Conservation (phyloP, 306 rosid species). For the Rubus parviflorus region DNA sequence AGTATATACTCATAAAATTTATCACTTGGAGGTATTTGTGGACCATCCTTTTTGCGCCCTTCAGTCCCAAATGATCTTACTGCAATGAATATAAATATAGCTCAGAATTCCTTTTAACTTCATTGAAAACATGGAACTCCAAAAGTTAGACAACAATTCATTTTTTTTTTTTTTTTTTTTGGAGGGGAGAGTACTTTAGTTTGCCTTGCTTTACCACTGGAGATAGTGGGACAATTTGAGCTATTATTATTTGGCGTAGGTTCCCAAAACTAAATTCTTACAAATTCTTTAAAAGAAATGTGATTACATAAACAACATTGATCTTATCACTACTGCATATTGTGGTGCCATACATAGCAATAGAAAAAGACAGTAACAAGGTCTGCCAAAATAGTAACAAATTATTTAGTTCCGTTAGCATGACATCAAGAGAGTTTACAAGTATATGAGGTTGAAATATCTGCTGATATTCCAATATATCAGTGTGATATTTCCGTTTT, state of each 20-base stretch:
- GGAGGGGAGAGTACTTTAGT: not conserved
- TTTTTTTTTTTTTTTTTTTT: not conserved
- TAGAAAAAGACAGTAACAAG: too few relatives aligned
- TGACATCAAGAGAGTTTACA: too few relatives aligned
- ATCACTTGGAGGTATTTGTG: slow-evolving; percentile 81
- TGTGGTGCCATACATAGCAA: not conserved
- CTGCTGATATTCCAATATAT: too few relatives aligned
- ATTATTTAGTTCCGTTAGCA: too few relatives aligned
- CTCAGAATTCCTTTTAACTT: not conserved
- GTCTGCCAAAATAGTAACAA: too few relatives aligned
- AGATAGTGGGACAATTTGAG: too few relatives aligned
- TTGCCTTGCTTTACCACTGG: not conserved
- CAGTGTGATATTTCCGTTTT: too few relatives aligned
- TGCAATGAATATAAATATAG: slow-evolving; percentile 36
- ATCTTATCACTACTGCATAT: not conserved
- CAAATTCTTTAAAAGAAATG: not conserved
- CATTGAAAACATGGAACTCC: not conserved
- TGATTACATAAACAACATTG: not conserved
- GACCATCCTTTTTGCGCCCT: slow-evolving; percentile 95
- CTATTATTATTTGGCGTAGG: not conserved
- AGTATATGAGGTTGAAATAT: too few relatives aligned
- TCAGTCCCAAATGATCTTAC: slow-evolving; percentile 95
- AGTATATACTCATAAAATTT: slow-evolving; percentile 84
- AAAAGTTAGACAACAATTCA: not conserved
- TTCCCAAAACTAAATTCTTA: not conserved